phyloP scores from a whole-genome alignment of 495 filamentous ascomycete genomes.

The Hypoxylon lienhwacheense region DNA sequence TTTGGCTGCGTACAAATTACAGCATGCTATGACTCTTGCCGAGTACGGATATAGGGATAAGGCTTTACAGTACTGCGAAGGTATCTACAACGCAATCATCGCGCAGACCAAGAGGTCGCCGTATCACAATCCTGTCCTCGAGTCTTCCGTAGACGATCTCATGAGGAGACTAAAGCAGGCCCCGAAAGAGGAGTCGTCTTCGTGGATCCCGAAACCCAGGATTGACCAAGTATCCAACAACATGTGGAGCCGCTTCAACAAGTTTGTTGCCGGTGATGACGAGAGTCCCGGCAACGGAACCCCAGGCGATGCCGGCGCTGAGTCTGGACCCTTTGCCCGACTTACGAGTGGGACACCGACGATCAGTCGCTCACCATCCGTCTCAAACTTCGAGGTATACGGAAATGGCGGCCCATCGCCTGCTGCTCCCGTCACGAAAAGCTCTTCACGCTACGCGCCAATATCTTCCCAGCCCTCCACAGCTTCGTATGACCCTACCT shows the following conservation, averaged over 20 bases:
- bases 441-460: constrained; percentile 39
- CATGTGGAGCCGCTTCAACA: constrained; percentile 88
- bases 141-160: constrained; percentile 78
- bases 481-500: constrained; percentile 43
- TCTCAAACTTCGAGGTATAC: constrained; percentile 73
- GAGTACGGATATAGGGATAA: constrained; percentile 80
- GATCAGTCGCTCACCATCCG: constrained; percentile 78
- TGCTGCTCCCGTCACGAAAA: constrained; percentile 38
- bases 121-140: constrained; percentile 77
- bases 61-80: constrained; percentile 89
- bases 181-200: constrained; percentile 66
- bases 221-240: constrained; percentile 91
- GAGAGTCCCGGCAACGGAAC: constrained; percentile 61
- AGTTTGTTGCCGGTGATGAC: constrained; percentile 87
- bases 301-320: constrained; percentile 56
- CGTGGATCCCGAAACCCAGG: constrained; percentile 89
- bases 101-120: constrained; percentile 79
- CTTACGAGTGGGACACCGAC: constrained; percentile 76
- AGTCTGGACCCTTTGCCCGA: constrained; percentile 77
- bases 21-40: constrained; percentile 80
- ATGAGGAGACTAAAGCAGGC: constrained; percentile 79
- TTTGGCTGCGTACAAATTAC: constrained; percentile 83
- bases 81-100: constrained; percentile 75
- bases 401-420: constrained; percentile 37
- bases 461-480: constrained; percentile 34